These are phyloP conservation scores for Bathelium albidoporum DNA, from an alignment of 495 filamentous ascomycete genomes.

Conservation along the genomic window DNA sequence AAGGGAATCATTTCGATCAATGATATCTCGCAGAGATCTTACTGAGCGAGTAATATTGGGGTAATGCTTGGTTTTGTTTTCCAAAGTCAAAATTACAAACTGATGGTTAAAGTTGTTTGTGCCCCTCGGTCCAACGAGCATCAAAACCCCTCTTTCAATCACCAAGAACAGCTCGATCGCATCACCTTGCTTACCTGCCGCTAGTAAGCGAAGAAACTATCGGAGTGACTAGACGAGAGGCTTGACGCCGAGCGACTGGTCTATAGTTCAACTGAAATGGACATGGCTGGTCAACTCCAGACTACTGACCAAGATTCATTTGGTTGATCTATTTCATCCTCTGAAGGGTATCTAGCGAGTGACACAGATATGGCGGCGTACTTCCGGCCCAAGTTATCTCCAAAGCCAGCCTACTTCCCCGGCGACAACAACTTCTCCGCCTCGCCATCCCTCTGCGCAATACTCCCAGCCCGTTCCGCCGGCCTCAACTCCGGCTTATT, in stretches of 20 bases:
- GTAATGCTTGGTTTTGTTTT: too few species aligned
- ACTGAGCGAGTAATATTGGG: too few species aligned
- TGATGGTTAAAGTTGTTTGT: not conserved
- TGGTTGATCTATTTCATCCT: not conserved
- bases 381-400: not conserved
- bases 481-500: constrained; percentile 25
- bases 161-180: too few species aligned
- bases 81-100: not conserved
- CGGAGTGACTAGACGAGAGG: too few species aligned
- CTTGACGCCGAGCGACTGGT: too few species aligned
- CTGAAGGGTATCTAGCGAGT: not conserved
- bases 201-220: too few species aligned
- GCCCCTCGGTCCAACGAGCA: not conserved
- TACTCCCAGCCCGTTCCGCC: constrained; percentile 28
- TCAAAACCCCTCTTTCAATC: too few species aligned
- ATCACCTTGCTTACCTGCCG: too few species aligned
- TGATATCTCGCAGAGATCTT: too few species aligned
- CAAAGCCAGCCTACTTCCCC: not conserved
- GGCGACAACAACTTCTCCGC: constrained; percentile 31
- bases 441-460: constrained; percentile 34
- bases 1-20: not conserved
- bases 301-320: too few species aligned
- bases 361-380: not conserved
- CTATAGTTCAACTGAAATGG: too few species aligned
- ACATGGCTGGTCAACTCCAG: too few species aligned